Percentiles rank a stretch among this genome's conserved stretches.
Evolutionary conservation across 495 filamentous ascomycete genomes (phyloP).

Genomic region (Podospora pseudoanserina): DNA sequence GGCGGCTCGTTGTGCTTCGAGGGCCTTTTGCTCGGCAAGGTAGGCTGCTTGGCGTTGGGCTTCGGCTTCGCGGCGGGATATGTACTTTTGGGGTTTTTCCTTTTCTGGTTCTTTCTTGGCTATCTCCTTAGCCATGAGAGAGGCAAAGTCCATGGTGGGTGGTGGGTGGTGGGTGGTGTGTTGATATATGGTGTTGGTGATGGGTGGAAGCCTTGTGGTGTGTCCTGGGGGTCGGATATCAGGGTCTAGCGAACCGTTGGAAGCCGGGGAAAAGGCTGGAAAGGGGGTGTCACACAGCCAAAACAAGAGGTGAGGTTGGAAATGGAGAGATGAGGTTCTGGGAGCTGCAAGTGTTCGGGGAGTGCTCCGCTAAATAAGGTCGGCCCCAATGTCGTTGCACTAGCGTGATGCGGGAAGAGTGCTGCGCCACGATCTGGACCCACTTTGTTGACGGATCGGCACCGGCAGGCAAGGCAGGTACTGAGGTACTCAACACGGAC

Average conservation of each 20-base stretch:
- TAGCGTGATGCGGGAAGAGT: background rate
- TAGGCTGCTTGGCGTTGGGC: slow-evolving; percentile 77
- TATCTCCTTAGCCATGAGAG: slow-evolving; percentile 87
- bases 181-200: background rate
- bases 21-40: slow-evolving; percentile 66
- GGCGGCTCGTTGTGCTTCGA: slow-evolving; percentile 64
- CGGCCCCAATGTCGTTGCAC: slow-evolving; percentile 1
- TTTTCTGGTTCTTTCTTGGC: slow-evolving; percentile 72
- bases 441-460: slow-evolving; percentile 1
- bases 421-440: background rate
- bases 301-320: background rate
- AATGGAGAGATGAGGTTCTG: background rate
- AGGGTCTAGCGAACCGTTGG: slow-evolving; percentile 1
- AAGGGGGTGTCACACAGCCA: background rate
- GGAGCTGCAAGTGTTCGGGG: background rate
- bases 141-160: slow-evolving; percentile 83
- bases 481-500: background rate
- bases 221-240: background rate
- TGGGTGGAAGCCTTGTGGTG: background rate
- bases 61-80: slow-evolving; percentile 83
- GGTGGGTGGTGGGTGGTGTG: slow-evolving; percentile 22
- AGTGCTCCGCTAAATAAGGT: slow-evolving; percentile 5
- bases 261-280: slow-evolving; percentile 1
- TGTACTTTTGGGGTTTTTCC: slow-evolving; percentile 59
- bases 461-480: background rate